Percentiles rank a stretch among this genome's conserved stretches.
Evolutionary conservation across 805 yeast species (phyloP).

Genomic region (Starmerella powellii): DNA sequence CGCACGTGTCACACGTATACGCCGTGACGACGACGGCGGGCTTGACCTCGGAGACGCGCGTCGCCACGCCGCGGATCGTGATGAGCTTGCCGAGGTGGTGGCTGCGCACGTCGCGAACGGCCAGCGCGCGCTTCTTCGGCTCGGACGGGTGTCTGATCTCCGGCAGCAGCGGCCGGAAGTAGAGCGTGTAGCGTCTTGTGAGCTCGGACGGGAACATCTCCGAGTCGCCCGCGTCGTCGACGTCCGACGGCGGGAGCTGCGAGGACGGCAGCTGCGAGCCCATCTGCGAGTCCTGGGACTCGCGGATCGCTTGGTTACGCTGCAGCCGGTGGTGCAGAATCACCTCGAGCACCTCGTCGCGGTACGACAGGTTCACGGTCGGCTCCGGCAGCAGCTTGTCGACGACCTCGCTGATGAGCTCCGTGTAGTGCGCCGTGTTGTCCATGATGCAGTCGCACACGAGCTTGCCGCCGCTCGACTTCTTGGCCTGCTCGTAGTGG

Average conservation of each 20-base stretch:
- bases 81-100: constrained; percentile 70
- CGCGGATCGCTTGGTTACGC: constrained; percentile 61
- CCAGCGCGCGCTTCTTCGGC: constrained; percentile 35
- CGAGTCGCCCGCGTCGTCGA: constrained; percentile 9
- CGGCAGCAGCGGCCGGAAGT: constrained; percentile 64
- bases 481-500: constrained; percentile 43
- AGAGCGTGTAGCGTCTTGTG: constrained; percentile 74
- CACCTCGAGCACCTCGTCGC: constrained; percentile 86
- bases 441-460: constrained; percentile 50
- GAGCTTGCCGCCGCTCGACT: constrained; percentile 29
- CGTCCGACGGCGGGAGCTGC: constrained; percentile 7
- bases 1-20: constrained; percentile 95
- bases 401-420: constrained; percentile 58
- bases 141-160: constrained; percentile 24
- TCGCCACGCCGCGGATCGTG: constrained; percentile 86
- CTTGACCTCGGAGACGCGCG: constrained; percentile 91
- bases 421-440: constrained; percentile 70
- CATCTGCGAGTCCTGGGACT: constrained; percentile 40
- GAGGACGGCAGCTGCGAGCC: constrained; percentile 27
- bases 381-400: constrained; percentile 82
- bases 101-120: constrained; percentile 87
- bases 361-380: constrained; percentile 62
- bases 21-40: constrained; percentile 87
- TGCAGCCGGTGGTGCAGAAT: constrained; percentile 79
- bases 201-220: constrained; percentile 67